Evolutionary conservation across 1,139 yeast genomes (phyloP).

Genomic region (Geotrichum carabidarum): DNA sequence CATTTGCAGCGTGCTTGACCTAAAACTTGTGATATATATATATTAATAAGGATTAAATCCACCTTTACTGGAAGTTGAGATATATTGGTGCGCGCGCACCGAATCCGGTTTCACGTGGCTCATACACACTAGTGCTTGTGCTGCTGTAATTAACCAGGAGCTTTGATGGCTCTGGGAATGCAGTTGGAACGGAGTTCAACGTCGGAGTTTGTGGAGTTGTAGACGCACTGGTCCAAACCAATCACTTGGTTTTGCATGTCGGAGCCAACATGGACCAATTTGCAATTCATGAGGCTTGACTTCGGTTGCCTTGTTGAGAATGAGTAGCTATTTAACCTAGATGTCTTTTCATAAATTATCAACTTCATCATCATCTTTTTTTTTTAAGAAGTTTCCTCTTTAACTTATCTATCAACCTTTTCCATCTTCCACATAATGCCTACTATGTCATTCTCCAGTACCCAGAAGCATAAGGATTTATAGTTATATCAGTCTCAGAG

Average conservation of each 20-base stretch:
- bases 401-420: no score
- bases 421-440: no score
- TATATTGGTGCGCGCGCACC: no score
- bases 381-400: no score
- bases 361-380: no score
- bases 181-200: slow-evolving; percentile 19
- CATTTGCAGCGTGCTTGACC: no score
- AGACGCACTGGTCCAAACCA: slow-evolving; percentile 24
- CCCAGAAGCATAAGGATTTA: slow-evolving; percentile 32
- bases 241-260: slow-evolving; percentile 10
- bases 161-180: slow-evolving; percentile 2
- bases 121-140: slow-evolving; percentile 6
- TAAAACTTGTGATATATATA: no score
- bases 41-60: no score
- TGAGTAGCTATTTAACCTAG: neutral
- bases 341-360: slow-evolving; percentile 29
- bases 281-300: neutral
- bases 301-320: neutral
- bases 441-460: no score
- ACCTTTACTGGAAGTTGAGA: no score
- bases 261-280: slow-evolving; percentile 60
- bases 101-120: no score
- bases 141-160: slow-evolving; percentile 10
- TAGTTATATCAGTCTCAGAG: slow-evolving; percentile 2
- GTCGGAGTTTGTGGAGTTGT: slow-evolving; percentile 22